phyloP scores from a whole-genome alignment of 2,329 filamentous ascomycete species.

The Penicillium sp. region DNA sequence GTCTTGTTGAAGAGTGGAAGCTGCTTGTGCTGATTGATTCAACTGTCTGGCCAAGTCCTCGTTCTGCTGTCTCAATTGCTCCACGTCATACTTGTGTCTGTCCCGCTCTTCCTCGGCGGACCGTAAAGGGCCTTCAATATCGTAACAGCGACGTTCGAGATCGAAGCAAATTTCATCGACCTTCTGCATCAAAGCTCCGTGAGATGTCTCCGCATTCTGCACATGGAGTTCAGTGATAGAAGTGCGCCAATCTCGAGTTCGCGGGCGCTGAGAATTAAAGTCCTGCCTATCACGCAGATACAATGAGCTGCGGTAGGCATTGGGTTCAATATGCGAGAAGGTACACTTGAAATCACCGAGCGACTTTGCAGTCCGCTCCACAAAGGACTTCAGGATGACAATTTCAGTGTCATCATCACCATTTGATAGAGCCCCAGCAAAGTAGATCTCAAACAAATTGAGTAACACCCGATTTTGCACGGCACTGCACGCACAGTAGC shows the following conservation, averaged over 20 bases:
- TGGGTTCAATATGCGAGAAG: slow-evolving; percentile 20
- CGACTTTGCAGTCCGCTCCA: slow-evolving; percentile 21
- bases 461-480: slow-evolving; percentile 33
- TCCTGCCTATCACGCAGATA: slow-evolving; percentile 18
- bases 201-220: slow-evolving; percentile 47
- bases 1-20: slow-evolving; percentile 48
- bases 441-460: slow-evolving; percentile 33
- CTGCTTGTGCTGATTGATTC: slow-evolving; percentile 40
- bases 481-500: slow-evolving; percentile 21
- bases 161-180: slow-evolving; percentile 60
- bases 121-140: slow-evolving; percentile 58
- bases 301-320: slow-evolving; percentile 17
- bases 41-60: slow-evolving; percentile 43
- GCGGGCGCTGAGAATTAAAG: slow-evolving; percentile 18
- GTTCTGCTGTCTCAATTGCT: slow-evolving; percentile 40
- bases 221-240: slow-evolving; percentile 52
- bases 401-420: slow-evolving; percentile 15
- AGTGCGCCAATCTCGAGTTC: slow-evolving; percentile 54
- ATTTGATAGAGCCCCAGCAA: slow-evolving; percentile 20
- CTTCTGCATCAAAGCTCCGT: slow-evolving; percentile 53
- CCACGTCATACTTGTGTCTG: slow-evolving; percentile 40
- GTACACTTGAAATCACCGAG: slow-evolving; percentile 19
- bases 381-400: slow-evolving; percentile 26
- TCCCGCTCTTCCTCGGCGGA: slow-evolving; percentile 42
- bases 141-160: slow-evolving; percentile 59